Base-by-base conservation (phyloP, 2,329 filamentous ascomycete genomes). In the Coniella vitis region DNA sequence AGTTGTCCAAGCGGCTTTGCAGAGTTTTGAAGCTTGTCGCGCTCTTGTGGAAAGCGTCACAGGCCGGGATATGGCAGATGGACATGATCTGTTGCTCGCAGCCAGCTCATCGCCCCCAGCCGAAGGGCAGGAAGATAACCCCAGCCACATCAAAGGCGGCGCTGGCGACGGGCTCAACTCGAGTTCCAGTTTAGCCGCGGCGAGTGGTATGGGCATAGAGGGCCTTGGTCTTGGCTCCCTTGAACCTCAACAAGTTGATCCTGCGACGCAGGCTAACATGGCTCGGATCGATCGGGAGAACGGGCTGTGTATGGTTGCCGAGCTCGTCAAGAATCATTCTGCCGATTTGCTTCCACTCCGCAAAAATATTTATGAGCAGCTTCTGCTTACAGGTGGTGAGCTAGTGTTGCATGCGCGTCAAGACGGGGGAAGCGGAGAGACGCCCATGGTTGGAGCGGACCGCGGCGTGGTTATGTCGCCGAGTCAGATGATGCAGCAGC, bases 251-350 rank as follows among this genome's bases (percentile, higher is more conserved):
- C 73, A 73, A 51, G 66, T 68, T 3, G 69, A 76, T 43, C 63
- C 68, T 1, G 64, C 63, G 20, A 66, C 70, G 47, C 61, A 66
- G 37, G 71, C 68, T 1, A 68, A 67, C 38, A 74, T 76, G 66
- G 64, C 65, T 1, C 69, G 69, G 51, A 67, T 78, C 5, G 79
- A 84, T 56, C 69, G 78, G 8, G 79, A 83, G 60, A 84, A 84
- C 53, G 78, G 72, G 0, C 63, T 84, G 19, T 76, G 84, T 1
- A 61, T 84, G 49, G 69, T 81, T 3, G 72, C 72, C 2, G 75
- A 82, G 61, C 57, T 84, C 46, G 56, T 81, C 36, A 71, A 69
- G 57, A 69, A 67, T 38, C 65, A 68, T 16, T 64, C 68, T 0
- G 60, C 64, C 1, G 64, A 68, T 7, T 57, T 80, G 55, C 61